Conservation (phyloP, 1,284 basidiomycete genomes). For the Microbotryum violaceum region DNA sequence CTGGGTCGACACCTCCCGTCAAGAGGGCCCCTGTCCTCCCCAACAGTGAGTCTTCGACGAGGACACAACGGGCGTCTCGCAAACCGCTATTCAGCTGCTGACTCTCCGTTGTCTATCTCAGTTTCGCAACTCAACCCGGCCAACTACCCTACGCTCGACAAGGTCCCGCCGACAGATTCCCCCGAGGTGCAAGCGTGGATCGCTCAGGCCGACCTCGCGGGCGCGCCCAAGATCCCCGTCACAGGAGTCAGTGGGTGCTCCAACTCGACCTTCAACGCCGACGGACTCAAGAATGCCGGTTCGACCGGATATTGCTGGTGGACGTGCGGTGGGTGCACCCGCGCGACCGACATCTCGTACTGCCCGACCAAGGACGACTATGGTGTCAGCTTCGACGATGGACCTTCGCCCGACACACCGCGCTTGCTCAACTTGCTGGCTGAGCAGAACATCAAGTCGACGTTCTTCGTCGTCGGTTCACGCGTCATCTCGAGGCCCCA, state of each 20-base stretch:
- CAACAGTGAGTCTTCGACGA: constrained; percentile 48
- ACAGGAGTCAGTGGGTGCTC: constrained; percentile 60
- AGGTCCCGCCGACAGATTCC: constrained; percentile 56
- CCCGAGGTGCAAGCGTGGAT: constrained; percentile 63
- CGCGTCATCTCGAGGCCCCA: constrained; percentile 72
- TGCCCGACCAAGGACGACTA: constrained; percentile 41
- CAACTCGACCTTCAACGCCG: constrained; percentile 49
- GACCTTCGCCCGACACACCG: constrained; percentile 71
- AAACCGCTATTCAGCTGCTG: too few relatives aligned
- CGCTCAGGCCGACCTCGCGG: constrained; percentile 54
- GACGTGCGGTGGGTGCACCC: constrained; percentile 56
- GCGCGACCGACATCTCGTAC: constrained; percentile 32
- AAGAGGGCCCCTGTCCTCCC: constrained; percentile 59
- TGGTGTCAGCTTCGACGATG: constrained; percentile 41
- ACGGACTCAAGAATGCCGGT: constrained; percentile 52
- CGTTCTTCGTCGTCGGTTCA: constrained; percentile 89
- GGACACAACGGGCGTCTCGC: neutral
- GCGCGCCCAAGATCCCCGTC: constrained; percentile 58
- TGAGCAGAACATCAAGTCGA: constrained; percentile 60
- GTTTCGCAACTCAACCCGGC: constrained; percentile 19
- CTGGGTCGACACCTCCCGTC: constrained; percentile 56
- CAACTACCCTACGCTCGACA: constrained; percentile 63
- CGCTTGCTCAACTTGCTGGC: constrained; percentile 62
- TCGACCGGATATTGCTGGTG: constrained; percentile 41
- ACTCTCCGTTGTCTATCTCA: neutral